Base-by-base conservation (phyloP, 148 eudicot species). In the Chenopodium quinoa region DNA sequence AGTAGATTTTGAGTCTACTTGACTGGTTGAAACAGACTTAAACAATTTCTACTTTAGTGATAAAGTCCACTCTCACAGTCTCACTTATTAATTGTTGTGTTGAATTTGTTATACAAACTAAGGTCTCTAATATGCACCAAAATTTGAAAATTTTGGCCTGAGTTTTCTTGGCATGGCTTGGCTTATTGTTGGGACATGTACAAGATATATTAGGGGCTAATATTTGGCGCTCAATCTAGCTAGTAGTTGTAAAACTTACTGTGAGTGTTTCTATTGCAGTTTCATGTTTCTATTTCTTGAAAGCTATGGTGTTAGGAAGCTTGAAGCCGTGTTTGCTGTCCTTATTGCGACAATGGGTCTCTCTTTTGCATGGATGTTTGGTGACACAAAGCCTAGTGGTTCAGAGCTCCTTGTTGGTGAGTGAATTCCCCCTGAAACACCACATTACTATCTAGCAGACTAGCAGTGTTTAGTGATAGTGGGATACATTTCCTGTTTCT, bases 311-410 rank as follows among this genome's bases (percentile, higher is more conserved):
- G 99, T 94, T 81, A 89, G 99, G 87, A 97, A 97, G 79, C 82
- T 94, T 48, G 99, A 97, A 89, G 99, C 99, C 9, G 90, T 97
- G 83, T 97, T 97, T 77, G 99, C 97, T 16, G 86, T 97, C 27
- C 96, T 97, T 22, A 97, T 97, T 75, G 99, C 93, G 48, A 87
- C 84, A n/a, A 97, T 97, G 99, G 97, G 96, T 0, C 10, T 94
- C 69, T 86, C 98, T 16, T 97, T 97, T 73, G 98, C 99, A 1
- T 94, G 99, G 99, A 89, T 97, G 98, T 97, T 97, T 81, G 98
- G 96, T 23, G 92, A 97, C 78, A 90, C 99, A 31, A 92, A 97
- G 86, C 99, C 99, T 63, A 73, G 79, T 81, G 99, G 98, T 27
- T 75, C 73, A 17, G 96, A 97, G 80, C 98, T 97, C 76, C 87